A percentile compares a stretch with the other conserved stretches of the same genome.
Evolutionary conservation across 495 filamentous ascomycete genomes (phyloP).

Genomic region (Filosporella fistucella): DNA sequence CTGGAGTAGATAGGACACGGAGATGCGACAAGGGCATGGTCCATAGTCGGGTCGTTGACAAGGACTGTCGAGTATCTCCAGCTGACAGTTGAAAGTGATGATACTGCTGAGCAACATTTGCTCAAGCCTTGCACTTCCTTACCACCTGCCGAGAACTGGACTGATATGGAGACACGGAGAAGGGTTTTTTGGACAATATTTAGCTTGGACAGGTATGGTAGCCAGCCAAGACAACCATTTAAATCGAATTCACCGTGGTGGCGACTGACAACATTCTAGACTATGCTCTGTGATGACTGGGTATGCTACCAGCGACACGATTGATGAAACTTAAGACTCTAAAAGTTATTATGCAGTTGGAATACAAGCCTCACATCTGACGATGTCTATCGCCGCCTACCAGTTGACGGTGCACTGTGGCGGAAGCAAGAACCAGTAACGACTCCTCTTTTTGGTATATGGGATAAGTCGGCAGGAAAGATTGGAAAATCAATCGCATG

Average conservation of each 20-base stretch:
- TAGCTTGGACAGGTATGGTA: not conserved
- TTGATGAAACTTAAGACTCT: too few relatives aligned
- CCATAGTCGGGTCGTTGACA: conserved; percentile 22
- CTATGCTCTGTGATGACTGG: conserved; percentile 6
- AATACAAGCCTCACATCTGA: conserved; percentile 34
- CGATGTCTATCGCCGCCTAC: conserved; percentile 34
- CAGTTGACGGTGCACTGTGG: conserved; percentile 33
- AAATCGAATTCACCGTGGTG: too few relatives aligned
- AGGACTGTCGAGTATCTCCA: conserved; percentile 33
- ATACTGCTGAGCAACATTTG: not conserved
- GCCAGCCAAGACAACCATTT: too few relatives aligned
- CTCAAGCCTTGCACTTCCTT: not conserved
- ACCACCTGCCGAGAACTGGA: not conserved
- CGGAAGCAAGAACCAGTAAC: conserved; percentile 25
- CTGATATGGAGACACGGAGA: not conserved
- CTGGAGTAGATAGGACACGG: not conserved
- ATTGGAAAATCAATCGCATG: conserved; percentile 30
- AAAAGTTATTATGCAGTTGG: too few relatives aligned
- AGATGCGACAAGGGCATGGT: not conserved
- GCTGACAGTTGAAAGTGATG: conserved; percentile 13
- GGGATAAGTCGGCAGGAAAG: conserved; percentile 23
- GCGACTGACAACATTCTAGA: too few relatives aligned
- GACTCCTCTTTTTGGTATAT: conserved; percentile 35
- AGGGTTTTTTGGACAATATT: conserved; percentile 2
- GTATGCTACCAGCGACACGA: too few relatives aligned